Percentiles rank a stretch among this genome's conserved stretches.
Evolutionary conservation across 2,329 filamentous ascomycete species (phyloP).

Genomic region (Cladosporium sp.): DNA sequence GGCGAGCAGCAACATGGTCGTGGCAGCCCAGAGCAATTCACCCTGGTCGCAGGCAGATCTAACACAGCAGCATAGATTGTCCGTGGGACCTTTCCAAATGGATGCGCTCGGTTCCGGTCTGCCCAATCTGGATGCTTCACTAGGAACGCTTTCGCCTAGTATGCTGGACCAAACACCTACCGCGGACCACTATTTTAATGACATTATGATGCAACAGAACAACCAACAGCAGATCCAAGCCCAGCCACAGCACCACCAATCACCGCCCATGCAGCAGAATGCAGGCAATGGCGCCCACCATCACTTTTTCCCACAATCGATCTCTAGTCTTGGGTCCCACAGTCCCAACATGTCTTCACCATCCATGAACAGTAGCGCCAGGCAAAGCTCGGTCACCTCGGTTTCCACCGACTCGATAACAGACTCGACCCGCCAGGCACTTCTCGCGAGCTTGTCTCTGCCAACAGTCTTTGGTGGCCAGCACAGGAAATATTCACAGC

Average conservation of each 20-base stretch:
- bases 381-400: conserved; percentile 57
- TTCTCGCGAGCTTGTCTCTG: conserved; percentile 59
- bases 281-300: conserved; percentile 60
- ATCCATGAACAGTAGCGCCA: conserved; percentile 64
- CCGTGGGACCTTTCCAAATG: conserved; percentile 65
- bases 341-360: conserved; percentile 59
- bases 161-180: conserved; percentile 65
- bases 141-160: conserved; percentile 71
- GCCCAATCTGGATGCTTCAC: conserved; percentile 67
- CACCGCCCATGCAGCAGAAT: conserved; percentile 18
- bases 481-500: conserved; percentile 57
- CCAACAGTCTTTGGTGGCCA: conserved; percentile 49
- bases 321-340: conserved; percentile 67
- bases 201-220: conserved; percentile 55
- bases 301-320: conserved; percentile 24
- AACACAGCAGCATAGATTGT: conserved; percentile 59
- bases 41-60: conserved; percentile 65
- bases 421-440: conserved; percentile 60
- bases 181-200: conserved; percentile 71
- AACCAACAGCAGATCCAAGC: conserved; percentile 14
- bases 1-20: conserved; percentile 62
- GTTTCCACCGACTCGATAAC: conserved; percentile 63
- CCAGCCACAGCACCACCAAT: conserved; percentile 15
- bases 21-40: conserved; percentile 24
- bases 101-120: conserved; percentile 72